A percentile compares a stretch with the other conserved stretches of the same genome.
These are phyloP conservation scores for Neopestalotiopsis rosae DNA, from an alignment of 2,329 filamentous ascomycete species.

Conservation along the genomic window DNA sequence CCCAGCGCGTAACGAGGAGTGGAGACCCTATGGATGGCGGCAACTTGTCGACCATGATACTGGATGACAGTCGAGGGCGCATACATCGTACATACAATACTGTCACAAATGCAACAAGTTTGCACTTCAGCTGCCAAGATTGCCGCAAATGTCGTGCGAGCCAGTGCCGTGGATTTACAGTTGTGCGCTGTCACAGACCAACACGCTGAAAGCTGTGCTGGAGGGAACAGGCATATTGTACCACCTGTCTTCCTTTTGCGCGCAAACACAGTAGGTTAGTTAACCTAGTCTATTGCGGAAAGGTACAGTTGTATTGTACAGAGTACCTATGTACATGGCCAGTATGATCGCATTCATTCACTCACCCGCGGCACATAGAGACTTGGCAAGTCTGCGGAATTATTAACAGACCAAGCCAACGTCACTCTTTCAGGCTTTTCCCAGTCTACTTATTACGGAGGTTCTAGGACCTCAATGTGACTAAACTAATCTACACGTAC, in stretches of 20 bases:
- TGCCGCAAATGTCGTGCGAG: constrained; percentile 5
- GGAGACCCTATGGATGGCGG: background rate
- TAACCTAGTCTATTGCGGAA: background rate
- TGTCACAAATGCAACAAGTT: background rate
- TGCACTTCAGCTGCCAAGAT: constrained; percentile 16
- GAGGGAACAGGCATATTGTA: constrained; percentile 11
- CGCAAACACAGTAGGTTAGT: constrained; percentile 5
- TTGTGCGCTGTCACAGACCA: constrained; percentile 11
- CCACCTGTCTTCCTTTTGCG: background rate
- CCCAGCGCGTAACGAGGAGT: background rate
- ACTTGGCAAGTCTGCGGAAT: background rate
- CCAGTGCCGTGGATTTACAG: constrained; percentile 6
- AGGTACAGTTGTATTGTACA: background rate
- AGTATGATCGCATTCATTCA: background rate
- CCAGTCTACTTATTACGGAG: background rate
- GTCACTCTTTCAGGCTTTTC: constrained; percentile 4
- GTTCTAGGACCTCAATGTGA: background rate
- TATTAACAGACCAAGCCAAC: background rate
- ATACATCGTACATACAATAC: background rate
- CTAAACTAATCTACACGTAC: background rate
- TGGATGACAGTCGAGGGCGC: background rate
- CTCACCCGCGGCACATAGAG: background rate
- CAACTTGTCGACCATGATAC: background rate
- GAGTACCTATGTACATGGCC: background rate
- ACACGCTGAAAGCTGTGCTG: constrained; percentile 10